These are phyloP conservation scores for Lichtheimia hyalospora DNA, from an alignment of 371 early-diverging fungal genomes.

Conservation along the genomic window DNA sequence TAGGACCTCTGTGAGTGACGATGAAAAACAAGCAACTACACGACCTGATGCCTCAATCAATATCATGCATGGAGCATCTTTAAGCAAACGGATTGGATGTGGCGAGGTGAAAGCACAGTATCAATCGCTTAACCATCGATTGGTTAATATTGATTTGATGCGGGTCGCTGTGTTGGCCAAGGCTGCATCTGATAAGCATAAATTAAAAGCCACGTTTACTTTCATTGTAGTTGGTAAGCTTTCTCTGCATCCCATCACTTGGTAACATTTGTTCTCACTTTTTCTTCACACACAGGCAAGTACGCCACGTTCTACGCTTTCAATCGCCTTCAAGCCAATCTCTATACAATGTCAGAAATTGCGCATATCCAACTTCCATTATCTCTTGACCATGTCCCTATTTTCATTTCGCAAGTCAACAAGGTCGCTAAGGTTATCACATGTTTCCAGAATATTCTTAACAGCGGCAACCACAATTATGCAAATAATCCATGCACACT, in stretches of 20 bases:
- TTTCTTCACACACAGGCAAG: conserved; percentile 20
- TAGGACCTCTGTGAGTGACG: conserved; percentile 22
- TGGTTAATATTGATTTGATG: conserved; percentile 17
- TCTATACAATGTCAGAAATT: too few species aligned
- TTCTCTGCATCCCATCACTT: conserved; percentile 9
- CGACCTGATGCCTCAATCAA: conserved; percentile 28
- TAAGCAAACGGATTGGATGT: conserved; percentile 16
- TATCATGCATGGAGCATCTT: conserved; percentile 15
- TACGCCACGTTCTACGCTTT: conserved; percentile 24
- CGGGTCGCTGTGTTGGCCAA: conserved; percentile 18
- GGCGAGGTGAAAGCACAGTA: conserved; percentile 25
- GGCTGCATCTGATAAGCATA: conserved; percentile 20
- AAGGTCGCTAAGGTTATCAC: conserved; percentile 18
- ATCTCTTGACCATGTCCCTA: conserved; percentile 13
- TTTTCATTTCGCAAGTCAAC: conserved; percentile 20
- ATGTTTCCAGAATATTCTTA: conserved; percentile 20
- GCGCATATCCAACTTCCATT: conserved; percentile 20
- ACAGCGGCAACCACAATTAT: conserved; percentile 15
- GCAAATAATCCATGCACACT: conserved; percentile 16
- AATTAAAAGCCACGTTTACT: conserved; percentile 13
- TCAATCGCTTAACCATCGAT: conserved; percentile 20
- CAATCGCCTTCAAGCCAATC: conserved; percentile 13
- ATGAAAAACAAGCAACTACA: conserved; percentile 11
- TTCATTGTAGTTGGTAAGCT: conserved; percentile 10
- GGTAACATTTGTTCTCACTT: conserved; percentile 8